These are phyloP conservation scores for Calonectria crousiana DNA, from an alignment of 2,329 filamentous ascomycete species.

Conservation along the genomic window DNA sequence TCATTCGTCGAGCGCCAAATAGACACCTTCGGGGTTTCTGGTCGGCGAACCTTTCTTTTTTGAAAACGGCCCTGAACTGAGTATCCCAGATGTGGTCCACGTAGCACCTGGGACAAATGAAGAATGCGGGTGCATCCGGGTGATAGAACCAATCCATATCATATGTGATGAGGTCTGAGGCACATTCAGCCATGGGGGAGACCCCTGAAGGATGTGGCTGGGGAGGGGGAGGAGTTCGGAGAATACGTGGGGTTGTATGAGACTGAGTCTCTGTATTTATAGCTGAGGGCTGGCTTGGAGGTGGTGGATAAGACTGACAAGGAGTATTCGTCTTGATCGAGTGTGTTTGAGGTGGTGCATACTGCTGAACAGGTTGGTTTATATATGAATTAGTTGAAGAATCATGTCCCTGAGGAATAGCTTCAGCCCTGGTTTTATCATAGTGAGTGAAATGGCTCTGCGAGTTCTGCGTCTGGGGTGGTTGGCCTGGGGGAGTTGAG, in stretches of 20 bases:
- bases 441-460: not conserved
- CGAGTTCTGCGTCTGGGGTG: not conserved
- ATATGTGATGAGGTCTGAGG: conserved; percentile 43
- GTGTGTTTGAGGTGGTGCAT: not conserved
- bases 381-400: not conserved
- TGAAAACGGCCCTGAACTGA: conserved; percentile 45
- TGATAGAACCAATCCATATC: conserved; percentile 54
- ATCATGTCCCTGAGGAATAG: not conserved
- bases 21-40: conserved; percentile 47
- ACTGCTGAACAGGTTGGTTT: not conserved
- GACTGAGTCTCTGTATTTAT: not conserved
- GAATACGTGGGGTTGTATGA: conserved; percentile 16
- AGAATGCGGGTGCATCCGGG: conserved; percentile 44
- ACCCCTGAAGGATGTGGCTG: conserved; percentile 29
- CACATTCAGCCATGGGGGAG: conserved; percentile 44
- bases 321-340: not conserved
- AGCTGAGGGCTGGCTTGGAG: not conserved
- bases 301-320: not conserved
- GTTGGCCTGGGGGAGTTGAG: not conserved
- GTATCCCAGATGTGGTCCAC: conserved; percentile 51
- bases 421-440: not conserved
- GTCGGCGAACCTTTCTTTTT: conserved; percentile 34
- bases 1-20: conserved; percentile 50
- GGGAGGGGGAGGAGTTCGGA: conserved; percentile 30
- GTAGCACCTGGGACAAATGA: conserved; percentile 55